Conservation (phyloP, 345 rosid genomes). For the Bretschneidera sinensis region DNA sequence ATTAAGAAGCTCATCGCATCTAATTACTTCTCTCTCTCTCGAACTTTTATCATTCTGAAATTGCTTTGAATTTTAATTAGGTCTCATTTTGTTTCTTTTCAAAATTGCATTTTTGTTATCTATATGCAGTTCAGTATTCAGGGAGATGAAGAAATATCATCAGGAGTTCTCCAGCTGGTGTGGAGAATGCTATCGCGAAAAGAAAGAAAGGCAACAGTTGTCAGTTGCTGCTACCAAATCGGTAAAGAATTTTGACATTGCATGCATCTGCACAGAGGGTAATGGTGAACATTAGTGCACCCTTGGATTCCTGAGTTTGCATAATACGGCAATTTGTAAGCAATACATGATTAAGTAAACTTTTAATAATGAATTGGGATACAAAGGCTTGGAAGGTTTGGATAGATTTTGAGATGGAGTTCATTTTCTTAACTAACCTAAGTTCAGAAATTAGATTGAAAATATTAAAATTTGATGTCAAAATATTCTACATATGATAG, state of each 20-base stretch:
- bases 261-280: not conserved
- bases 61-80: not conserved
- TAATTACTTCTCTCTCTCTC: not conserved
- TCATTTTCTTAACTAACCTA: not conserved
- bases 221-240: conserved; percentile 54
- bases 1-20: not conserved
- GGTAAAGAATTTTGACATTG: conserved; percentile 33
- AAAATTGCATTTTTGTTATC: conserved; percentile 9
- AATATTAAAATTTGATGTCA: too few species aligned
- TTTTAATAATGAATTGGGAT: too few species aligned
- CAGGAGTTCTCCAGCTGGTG: conserved; percentile 88
- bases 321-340: not conserved
- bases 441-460: too few species aligned
- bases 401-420: not conserved
- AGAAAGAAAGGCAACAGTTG: conserved; percentile 52
- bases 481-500: not conserved
- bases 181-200: conserved; percentile 73
- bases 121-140: conserved; percentile 61
- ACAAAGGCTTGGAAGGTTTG: too few species aligned
- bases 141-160: conserved; percentile 83
- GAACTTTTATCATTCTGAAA: conserved; percentile 6
- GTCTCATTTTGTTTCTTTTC: conserved; percentile 4
- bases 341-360: too few species aligned
- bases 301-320: not conserved
- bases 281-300: not conserved